Conservation (phyloP, 176 grass and related monocot species). For the Echinochloa phyllopogon region DNA sequence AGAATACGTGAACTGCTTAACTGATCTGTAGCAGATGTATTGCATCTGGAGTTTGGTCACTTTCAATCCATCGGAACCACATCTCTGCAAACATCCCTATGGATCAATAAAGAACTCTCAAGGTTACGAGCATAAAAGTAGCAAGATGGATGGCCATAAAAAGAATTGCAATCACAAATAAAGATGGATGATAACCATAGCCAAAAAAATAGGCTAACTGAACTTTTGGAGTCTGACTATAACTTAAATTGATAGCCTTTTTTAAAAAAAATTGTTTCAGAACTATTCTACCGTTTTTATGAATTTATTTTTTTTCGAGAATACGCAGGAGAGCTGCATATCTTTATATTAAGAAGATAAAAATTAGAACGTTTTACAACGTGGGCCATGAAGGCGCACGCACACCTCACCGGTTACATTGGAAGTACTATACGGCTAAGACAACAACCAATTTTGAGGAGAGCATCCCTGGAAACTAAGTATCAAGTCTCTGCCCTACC, state of each 20-base stretch:
- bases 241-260: background rate
- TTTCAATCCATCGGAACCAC: constrained; percentile 6
- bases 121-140: background rate
- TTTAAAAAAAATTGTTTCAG: background rate
- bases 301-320: too few species aligned
- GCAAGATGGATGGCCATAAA: background rate
- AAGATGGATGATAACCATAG: background rate
- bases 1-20: background rate
- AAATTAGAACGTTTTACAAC: too few species aligned
- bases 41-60: background rate
- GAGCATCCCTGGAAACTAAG: too few species aligned
- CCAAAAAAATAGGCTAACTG: background rate
- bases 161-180: background rate
- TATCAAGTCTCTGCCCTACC: too few species aligned
- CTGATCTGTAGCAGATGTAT: background rate
- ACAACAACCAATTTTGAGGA: too few species aligned
- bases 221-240: background rate
- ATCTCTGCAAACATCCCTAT: background rate
- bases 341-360: too few species aligned
- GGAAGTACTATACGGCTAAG: too few species aligned
- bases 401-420: too few species aligned
- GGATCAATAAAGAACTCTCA: background rate
- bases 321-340: too few species aligned
- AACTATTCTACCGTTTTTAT: background rate
- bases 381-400: too few species aligned